These are phyloP conservation scores for Pyrenula massariospora DNA, from an alignment of 495 filamentous ascomycete species.

Conservation along the genomic window DNA sequence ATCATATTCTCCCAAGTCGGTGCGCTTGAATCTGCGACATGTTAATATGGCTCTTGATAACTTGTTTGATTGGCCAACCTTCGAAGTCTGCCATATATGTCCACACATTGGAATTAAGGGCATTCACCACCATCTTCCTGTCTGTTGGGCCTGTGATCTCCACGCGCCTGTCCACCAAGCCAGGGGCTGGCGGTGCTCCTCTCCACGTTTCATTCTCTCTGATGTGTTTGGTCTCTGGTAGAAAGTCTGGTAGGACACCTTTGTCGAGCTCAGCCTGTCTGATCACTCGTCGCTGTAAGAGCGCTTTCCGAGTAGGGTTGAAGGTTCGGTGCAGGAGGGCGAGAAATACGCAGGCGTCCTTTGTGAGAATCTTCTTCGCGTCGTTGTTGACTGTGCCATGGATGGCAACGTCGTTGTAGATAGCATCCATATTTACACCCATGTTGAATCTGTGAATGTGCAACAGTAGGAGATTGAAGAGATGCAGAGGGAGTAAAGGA, in stretches of 20 bases:
- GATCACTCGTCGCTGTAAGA: constrained; percentile 73
- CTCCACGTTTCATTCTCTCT: constrained; percentile 91
- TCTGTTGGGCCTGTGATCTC: constrained; percentile 98
- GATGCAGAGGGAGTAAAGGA: neutral
- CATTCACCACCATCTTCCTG: constrained; percentile 99
- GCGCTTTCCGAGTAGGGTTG: constrained; percentile 77
- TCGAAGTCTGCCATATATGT: constrained; percentile 99
- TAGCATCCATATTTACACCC: constrained; percentile 51
- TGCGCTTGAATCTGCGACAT: constrained; percentile 70
- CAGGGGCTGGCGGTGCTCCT: constrained; percentile 86
- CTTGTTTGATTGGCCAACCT: constrained; percentile 36
- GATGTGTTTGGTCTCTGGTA: constrained; percentile 92
- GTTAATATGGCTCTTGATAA: constrained; percentile 3
- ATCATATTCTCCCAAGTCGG: constrained; percentile 99
- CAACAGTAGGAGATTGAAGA: neutral
- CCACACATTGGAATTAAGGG: constrained; percentile 93
- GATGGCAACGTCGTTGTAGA: constrained; percentile 82
- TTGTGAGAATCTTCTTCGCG: constrained; percentile 82
- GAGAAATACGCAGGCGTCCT: constrained; percentile 83
- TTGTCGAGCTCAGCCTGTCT: constrained; percentile 94
- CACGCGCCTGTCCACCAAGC: constrained; percentile 87
- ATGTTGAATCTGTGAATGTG: constrained; percentile 31
- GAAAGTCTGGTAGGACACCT: constrained; percentile 84
- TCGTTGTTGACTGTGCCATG: constrained; percentile 65
- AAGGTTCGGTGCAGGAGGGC: constrained; percentile 90